A percentile compares a stretch with the other conserved stretches of the same genome.
phyloP scores from a whole-genome alignment of 2,329 filamentous ascomycete genomes.

The Phyllosticta paracitricarpa region DNA sequence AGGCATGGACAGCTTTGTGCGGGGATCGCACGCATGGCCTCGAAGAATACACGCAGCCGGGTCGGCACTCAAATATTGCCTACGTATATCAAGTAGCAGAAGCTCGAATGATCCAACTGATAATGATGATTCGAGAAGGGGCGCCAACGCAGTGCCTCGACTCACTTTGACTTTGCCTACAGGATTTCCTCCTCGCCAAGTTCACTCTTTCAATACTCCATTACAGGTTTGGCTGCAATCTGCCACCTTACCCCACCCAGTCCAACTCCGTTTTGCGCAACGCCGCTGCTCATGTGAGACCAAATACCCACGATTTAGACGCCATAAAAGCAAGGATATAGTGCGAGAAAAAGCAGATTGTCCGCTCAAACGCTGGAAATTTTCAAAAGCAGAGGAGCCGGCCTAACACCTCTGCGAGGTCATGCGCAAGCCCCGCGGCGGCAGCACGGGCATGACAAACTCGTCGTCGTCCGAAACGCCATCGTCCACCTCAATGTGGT shows the following conservation, averaged over 20 bases:
- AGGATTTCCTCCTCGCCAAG: background rate
- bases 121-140: background rate
- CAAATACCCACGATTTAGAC: background rate
- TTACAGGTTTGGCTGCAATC: background rate
- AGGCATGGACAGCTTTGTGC: no score
- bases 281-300: background rate
- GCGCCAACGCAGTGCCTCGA: background rate
- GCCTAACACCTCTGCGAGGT: constrained; percentile 16
- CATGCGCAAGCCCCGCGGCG: constrained; percentile 17
- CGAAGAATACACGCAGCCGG: no score
- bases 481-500: constrained; percentile 27
- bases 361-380: constrained; percentile 2
- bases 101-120: background rate
- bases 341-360: background rate
- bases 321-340: background rate
- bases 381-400: background rate
- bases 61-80: background rate
- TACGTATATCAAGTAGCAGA: background rate
- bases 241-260: background rate
- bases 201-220: background rate
- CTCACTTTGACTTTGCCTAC: background rate
- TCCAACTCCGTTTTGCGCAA: background rate
- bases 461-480: constrained; percentile 25
- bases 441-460: constrained; percentile 25
- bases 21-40: no score